These are phyloP conservation scores for Perilla frutescens DNA, from an alignment of 257 asterid species.

Conservation along the genomic window DNA sequence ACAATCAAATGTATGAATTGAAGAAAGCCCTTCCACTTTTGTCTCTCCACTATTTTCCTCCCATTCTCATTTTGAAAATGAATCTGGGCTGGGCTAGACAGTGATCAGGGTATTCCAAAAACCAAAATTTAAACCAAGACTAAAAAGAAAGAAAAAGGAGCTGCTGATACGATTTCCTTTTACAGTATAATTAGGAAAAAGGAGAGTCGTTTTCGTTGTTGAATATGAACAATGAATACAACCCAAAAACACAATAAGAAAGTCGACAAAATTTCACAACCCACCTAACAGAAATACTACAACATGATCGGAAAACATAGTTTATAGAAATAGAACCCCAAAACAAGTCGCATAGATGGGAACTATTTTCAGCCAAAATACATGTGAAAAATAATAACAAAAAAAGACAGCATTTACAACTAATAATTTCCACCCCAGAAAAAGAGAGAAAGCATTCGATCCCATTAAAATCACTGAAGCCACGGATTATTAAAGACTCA, in stretches of 20 bases:
- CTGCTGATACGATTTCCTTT: background rate
- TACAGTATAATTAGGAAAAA: constrained; percentile 6
- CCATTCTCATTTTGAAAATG: background rate
- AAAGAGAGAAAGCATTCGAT: constrained; percentile 1
- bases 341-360: constrained; percentile 3
- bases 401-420: background rate
- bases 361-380: background rate
- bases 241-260: background rate
- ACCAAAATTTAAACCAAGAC: background rate
- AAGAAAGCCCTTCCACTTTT: constrained; percentile 1
- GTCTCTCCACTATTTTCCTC: background rate
- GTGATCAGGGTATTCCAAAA: constrained; percentile 15
- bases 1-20: background rate
- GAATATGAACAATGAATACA: constrained; percentile 14
- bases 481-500: background rate
- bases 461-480: background rate
- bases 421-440: background rate
- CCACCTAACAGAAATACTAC: background rate
- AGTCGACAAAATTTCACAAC: background rate
- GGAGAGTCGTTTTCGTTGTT: background rate
- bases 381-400: background rate
- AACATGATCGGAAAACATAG: background rate
- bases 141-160: background rate
- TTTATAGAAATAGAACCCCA: constrained; percentile 22
- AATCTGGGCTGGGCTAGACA: background rate